Percentiles rank a stretch among this genome's conserved stretches.
phyloP scores from a whole-genome alignment of 1,139 yeast species.

The Magnusiomyces suaveolens region DNA sequence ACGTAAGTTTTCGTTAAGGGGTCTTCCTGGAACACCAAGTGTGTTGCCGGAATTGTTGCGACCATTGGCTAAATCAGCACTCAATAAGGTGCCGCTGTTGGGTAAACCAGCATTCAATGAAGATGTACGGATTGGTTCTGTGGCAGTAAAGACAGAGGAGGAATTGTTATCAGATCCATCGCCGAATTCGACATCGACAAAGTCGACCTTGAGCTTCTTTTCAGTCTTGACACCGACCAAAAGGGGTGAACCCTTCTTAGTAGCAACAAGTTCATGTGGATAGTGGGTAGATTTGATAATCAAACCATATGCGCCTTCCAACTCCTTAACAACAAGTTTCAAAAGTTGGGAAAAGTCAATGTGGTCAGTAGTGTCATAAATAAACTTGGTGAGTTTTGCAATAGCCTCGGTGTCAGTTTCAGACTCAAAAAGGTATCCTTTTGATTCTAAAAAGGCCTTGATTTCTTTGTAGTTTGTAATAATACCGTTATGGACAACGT shows the following conservation, averaged over 20 bases:
- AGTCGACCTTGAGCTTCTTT: constrained; percentile 89
- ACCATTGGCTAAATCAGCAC: constrained; percentile 2
- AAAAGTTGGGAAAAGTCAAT: constrained; percentile 87
- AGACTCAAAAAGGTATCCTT: constrained; percentile 77
- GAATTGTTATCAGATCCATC: constrained; percentile 36
- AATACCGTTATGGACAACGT: constrained; percentile 95
- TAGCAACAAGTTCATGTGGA: constrained; percentile 94
- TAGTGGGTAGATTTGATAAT: constrained; percentile 84
- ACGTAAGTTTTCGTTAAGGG: constrained; percentile 42
- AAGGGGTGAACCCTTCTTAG: constrained; percentile 96
- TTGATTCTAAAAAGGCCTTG: constrained; percentile 65
- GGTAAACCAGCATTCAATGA: not conserved
- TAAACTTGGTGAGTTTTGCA: constrained; percentile 87
- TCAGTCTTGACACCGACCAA: constrained; percentile 96
- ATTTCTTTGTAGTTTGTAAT: constrained; percentile 90
- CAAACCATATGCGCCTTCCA: constrained; percentile 96
- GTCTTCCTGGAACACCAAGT: constrained; percentile 17
- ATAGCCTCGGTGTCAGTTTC: constrained; percentile 98
- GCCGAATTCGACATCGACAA: constrained; percentile 96
- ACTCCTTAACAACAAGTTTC: constrained; percentile 82
- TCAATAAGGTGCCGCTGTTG: not conserved
- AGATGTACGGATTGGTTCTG: not conserved
- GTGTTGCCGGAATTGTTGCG: constrained; percentile 7
- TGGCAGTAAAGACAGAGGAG: constrained; percentile 6
- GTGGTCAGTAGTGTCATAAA: constrained; percentile 68